Percentiles rank a stretch among this genome's conserved stretches.
Evolutionary conservation across 2,329 filamentous ascomycete genomes (phyloP).

Genomic region (Hypoxylon sp.): DNA sequence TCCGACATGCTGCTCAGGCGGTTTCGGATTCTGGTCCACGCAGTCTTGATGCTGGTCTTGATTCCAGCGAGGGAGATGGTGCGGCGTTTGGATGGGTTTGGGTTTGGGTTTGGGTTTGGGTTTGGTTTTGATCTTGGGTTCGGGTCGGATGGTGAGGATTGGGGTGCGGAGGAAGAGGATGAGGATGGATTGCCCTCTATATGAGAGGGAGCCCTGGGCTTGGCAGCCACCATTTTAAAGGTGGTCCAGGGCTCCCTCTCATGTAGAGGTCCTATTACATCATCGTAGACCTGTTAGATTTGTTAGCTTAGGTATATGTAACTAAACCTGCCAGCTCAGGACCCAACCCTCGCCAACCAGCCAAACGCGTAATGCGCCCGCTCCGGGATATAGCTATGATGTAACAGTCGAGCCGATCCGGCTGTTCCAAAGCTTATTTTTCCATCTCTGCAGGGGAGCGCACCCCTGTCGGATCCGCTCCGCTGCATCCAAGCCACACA

Average conservation of each 20-base stretch:
- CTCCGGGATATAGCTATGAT: conserved; percentile 37
- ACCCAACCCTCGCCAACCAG: too few relatives aligned
- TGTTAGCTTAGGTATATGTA: too few relatives aligned
- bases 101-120: too few relatives aligned
- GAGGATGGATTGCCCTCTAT: background rate
- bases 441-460: conserved; percentile 9
- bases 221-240: background rate
- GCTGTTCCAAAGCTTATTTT: conserved; percentile 26
- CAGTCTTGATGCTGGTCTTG: background rate
- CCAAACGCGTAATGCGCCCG: conserved; percentile 16
- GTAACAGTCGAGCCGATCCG: conserved; percentile 35
- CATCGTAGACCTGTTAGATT: conserved; percentile 18
- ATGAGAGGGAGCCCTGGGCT: background rate
- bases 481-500: background rate
- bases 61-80: conserved; percentile 1
- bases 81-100: background rate
- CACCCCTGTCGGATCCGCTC: conserved; percentile 18
- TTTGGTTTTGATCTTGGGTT: too few relatives aligned
- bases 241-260: conserved; percentile 18
- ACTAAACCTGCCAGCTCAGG: conserved; percentile 19
- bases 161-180: background rate
- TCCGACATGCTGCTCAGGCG: conserved; percentile 59
- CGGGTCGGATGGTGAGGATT: background rate
- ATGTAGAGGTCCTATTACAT: conserved; percentile 17
- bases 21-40: background rate